Base-by-base conservation (phyloP, 306 rosid genomes). In the Glycyrrhiza uralensis region DNA sequence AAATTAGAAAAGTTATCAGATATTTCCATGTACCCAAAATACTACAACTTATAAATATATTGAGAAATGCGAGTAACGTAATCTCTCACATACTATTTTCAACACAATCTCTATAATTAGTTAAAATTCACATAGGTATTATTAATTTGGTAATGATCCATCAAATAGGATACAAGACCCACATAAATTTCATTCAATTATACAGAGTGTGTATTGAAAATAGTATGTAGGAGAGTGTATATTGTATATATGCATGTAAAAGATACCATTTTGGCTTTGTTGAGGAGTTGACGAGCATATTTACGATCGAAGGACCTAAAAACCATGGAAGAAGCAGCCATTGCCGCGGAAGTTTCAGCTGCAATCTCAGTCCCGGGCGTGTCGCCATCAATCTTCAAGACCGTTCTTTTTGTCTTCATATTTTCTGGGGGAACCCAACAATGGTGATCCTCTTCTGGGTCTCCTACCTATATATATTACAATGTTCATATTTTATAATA, bases 261-360 rank as follows among this genome's bases (percentile, higher is more conserved):
- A 57, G 17, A 6, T 81, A 90, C 98, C 85, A 47, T 3, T 88
- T 94, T 91, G n/a, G 98, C 98, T 83, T 76, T 91, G 81, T 91
- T 94, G 74, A 91, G 96, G 33, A 94, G 95, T 2, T 81, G 66
- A 12, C 91, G 97, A 67, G 98, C 28, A 64, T 94, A 94, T 11
- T 6, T n/a, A 1, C 7, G 58, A 69, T 91, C 85, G 0, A 0
- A 0, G 14, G 17, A 6, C 73, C 96, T 70, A 30, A 89, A 87
- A 36, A 89, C 96, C 2, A 94, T 76, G 15, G 97, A 75, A 76
- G 98, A 76, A 73, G 96, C 68, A 29, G 98, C 96, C 92, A 94
- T 75, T 8, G 98, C 97, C 0, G 97, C 97, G 0, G 98, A 19
- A 17, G 98, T 91, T 91, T 94, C 98, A 7, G 92, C 96, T 7